Percentiles rank a stretch among this genome's conserved stretches.
Conservation (phyloP, 1,139 yeast genomes). For the Yamadazyma kanchanaburiensis region DNA sequence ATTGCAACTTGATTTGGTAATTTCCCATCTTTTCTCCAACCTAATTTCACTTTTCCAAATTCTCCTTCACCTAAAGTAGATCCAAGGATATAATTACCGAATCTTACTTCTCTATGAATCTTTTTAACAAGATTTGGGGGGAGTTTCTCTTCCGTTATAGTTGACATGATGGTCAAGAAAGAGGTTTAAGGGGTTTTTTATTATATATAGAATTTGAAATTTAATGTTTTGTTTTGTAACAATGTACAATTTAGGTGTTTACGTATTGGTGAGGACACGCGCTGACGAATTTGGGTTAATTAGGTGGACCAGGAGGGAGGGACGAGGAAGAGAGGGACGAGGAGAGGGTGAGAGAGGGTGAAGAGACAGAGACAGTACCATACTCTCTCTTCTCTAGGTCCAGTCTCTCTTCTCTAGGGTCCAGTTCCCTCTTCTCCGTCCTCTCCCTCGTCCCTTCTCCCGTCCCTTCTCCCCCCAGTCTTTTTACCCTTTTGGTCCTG, state of each 20-base stretch:
- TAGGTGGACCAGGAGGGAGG: neutral
- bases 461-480: too few species aligned
- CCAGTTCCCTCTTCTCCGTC: too few species aligned
- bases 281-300: neutral
- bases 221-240: constrained; percentile 6
- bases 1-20: constrained; percentile 89
- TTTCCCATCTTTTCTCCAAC: constrained; percentile 84
- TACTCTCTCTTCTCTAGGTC: too few species aligned
- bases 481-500: too few species aligned
- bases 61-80: constrained; percentile 98
- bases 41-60: constrained; percentile 95
- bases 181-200: constrained; percentile 1
- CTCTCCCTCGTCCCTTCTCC: too few species aligned
- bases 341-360: too few species aligned
- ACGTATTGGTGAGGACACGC: constrained; percentile 5
- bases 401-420: too few species aligned
- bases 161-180: constrained; percentile 2
- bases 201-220: constrained; percentile 3
- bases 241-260: constrained; percentile 6
- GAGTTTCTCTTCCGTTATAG: constrained; percentile 8
- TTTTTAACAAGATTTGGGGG: constrained; percentile 9
- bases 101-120: constrained; percentile 57
- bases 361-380: too few species aligned
- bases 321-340: neutral
- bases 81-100: constrained; percentile 87